These are phyloP conservation scores for Trametes punicea DNA, from an alignment of 768 basidiomycete species.

Conservation along the genomic window DNA sequence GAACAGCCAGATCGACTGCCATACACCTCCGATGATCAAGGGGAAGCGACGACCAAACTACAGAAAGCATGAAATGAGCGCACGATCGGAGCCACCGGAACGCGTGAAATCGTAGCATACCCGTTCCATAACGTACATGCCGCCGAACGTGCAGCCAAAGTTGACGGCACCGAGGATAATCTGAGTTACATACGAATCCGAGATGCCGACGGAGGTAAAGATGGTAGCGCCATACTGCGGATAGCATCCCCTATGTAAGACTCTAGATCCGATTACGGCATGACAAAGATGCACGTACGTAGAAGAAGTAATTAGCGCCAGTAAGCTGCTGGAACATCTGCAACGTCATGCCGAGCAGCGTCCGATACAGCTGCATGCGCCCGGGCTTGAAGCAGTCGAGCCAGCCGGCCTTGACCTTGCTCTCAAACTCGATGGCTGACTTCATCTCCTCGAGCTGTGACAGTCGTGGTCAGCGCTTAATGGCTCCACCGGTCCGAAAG, in stretches of 20 bases:
- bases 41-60: constrained; percentile 64
- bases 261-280: background rate
- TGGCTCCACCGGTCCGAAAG: background rate
- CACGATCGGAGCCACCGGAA: background rate
- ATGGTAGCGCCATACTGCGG: constrained; percentile 51
- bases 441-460: constrained; percentile 47
- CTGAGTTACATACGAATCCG: constrained; percentile 66
- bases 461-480: background rate
- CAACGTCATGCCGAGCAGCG: constrained; percentile 57
- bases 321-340: constrained; percentile 74
- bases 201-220: constrained; percentile 63
- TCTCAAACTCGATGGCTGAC: constrained; percentile 48
- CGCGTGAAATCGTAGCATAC: constrained; percentile 30
- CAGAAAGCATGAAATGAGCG: background rate
- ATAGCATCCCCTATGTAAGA: background rate
- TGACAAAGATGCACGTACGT: constrained; percentile 28
- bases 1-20: constrained; percentile 70
- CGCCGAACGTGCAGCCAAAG: constrained; percentile 68
- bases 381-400: constrained; percentile 58
- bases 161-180: constrained; percentile 76
- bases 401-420: constrained; percentile 50
- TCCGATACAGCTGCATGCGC: constrained; percentile 62
- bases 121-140: constrained; percentile 69
- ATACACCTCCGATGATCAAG: constrained; percentile 64
- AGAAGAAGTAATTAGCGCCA: constrained; percentile 69